Percentiles rank a stretch among this genome's conserved stretches.
phyloP scores from a whole-genome alignment of 305 asterid species.

The Fraxinus sp. region DNA sequence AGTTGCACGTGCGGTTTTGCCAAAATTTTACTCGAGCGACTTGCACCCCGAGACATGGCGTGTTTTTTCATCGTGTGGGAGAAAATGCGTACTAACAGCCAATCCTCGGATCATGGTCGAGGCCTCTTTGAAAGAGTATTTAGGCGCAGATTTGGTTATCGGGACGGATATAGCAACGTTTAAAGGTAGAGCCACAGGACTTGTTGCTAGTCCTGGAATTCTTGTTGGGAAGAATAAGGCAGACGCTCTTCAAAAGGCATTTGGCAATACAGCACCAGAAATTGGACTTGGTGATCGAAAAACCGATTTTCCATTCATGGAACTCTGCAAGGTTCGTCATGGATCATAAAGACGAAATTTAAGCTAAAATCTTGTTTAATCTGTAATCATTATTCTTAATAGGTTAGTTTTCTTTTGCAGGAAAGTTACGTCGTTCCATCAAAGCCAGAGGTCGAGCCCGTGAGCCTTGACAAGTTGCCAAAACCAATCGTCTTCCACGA shows the following conservation, averaged over 20 bases:
- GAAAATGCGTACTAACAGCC: conserved; percentile 52
- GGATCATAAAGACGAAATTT: not conserved
- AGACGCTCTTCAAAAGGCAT: conserved; percentile 31
- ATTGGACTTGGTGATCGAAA: conserved; percentile 57
- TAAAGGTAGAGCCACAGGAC: conserved; percentile 41
- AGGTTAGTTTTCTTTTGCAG: conserved; percentile 23
- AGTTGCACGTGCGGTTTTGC: conserved; percentile 63
- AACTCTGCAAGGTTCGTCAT: conserved; percentile 55
- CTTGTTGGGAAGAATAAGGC: conserved; percentile 58
- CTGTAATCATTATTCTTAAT: not conserved
- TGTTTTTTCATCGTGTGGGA: conserved; percentile 62
- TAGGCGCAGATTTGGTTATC: conserved; percentile 43
- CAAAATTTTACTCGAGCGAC: conserved; percentile 55
- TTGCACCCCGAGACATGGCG: conserved; percentile 68
- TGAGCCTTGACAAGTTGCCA: conserved; percentile 42
- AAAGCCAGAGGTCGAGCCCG: conserved; percentile 30
- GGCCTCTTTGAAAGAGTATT: conserved; percentile 35
- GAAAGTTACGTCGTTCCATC: conserved; percentile 47
- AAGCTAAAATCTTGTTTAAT: not conserved
- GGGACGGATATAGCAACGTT: conserved; percentile 37
- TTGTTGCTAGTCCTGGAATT: conserved; percentile 31
- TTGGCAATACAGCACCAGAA: conserved; percentile 34
- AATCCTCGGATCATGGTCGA: conserved; percentile 51
- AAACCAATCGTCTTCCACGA: conserved; percentile 73
- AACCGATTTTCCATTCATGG: conserved; percentile 63